Evolutionary conservation across 163 green algal species (phyloP).

Genomic region (Scenedesmus sp.): DNA sequence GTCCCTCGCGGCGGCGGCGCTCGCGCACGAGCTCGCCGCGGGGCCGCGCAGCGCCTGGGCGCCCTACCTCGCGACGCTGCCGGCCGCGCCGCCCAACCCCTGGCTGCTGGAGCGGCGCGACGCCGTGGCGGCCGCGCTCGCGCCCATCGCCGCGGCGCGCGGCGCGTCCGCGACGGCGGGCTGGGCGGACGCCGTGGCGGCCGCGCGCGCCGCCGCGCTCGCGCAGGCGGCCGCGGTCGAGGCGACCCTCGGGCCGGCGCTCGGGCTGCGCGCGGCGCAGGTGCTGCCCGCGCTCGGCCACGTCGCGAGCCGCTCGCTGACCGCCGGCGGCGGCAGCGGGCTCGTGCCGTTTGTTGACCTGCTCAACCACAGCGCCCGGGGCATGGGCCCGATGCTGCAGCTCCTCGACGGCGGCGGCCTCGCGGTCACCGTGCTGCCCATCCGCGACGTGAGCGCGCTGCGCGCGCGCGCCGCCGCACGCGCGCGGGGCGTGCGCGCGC

Average conservation of each 20-base stretch:
- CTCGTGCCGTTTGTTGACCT: slow-evolving; percentile 38
- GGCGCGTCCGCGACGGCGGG: not conserved
- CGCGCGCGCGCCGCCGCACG: not conserved
- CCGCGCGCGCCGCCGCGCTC: not conserved
- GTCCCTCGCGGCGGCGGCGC: slow-evolving; percentile 29
- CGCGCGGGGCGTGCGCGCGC: not conserved
- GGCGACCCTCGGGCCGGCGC: not conserved
- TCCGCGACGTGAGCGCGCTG: slow-evolving; percentile 24
- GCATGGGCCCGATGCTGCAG: slow-evolving; percentile 37
- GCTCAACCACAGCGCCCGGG: slow-evolving; percentile 13
- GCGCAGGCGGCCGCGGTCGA: not conserved
- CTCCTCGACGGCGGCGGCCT: slow-evolving; percentile 36
- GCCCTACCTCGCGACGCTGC: slow-evolving; percentile 10
- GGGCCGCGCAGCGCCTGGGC: not conserved
- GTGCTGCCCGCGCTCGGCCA: slow-evolving; percentile 29
- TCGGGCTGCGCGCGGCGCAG: not conserved
- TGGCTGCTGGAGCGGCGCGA: slow-evolving; percentile 17
- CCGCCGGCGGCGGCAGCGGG: slow-evolving; percentile 29
- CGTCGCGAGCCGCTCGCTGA: slow-evolving; percentile 21
- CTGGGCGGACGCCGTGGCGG: slow-evolving; percentile 11
- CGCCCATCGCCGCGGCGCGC: not conserved
- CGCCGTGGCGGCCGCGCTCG: not conserved
- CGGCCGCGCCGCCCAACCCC: slow-evolving; percentile 11
- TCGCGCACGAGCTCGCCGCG: slow-evolving; percentile 8
- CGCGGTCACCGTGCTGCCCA: slow-evolving; percentile 39